Evolutionary conservation across 2,329 filamentous ascomycete genomes (phyloP).

Genomic region (Trichoderma atrobrunneum): DNA sequence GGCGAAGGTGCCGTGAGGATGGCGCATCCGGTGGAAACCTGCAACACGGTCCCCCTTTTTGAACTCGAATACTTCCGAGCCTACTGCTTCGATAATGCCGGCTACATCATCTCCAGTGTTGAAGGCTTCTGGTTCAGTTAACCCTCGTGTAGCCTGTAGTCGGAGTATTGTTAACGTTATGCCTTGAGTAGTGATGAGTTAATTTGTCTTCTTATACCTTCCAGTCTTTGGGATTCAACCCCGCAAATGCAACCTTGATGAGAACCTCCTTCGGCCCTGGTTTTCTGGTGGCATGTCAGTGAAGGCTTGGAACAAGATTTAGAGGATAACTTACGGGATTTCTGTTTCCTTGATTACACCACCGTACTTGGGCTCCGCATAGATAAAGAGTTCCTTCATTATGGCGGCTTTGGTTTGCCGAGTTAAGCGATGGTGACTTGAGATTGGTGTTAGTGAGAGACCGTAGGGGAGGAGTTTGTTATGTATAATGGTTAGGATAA

Average conservation of each 20-base stretch:
- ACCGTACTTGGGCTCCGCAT: not conserved
- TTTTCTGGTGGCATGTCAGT: not conserved
- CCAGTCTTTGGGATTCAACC: conserved; percentile 30
- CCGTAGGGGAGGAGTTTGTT: not conserved
- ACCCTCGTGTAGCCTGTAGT: not conserved
- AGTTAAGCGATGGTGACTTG: not conserved
- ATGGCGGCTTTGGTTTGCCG: not conserved
- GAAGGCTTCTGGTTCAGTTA: not conserved
- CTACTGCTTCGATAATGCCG: conserved; percentile 25
- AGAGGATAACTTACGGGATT: not conserved
- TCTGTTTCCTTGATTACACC: not conserved
- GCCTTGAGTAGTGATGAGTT: not conserved
- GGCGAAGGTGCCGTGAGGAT: conserved; percentile 52
- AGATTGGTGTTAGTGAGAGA: not conserved
- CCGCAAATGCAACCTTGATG: conserved; percentile 24
- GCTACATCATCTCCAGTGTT: conserved; percentile 28
- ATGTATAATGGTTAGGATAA: not conserved
- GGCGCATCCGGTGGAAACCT: conserved; percentile 49
- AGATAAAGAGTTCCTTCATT: conserved; percentile 5
- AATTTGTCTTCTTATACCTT: conserved; percentile 12
- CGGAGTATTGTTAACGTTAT: not conserved
- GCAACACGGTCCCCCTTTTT: conserved; percentile 43
- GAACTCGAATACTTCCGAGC: conserved; percentile 24
- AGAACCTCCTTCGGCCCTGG: conserved; percentile 25
- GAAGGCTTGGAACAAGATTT: too few relatives aligned